phyloP scores from a whole-genome alignment of 352 stramenopile species.

The Phytophthora pisi region DNA sequence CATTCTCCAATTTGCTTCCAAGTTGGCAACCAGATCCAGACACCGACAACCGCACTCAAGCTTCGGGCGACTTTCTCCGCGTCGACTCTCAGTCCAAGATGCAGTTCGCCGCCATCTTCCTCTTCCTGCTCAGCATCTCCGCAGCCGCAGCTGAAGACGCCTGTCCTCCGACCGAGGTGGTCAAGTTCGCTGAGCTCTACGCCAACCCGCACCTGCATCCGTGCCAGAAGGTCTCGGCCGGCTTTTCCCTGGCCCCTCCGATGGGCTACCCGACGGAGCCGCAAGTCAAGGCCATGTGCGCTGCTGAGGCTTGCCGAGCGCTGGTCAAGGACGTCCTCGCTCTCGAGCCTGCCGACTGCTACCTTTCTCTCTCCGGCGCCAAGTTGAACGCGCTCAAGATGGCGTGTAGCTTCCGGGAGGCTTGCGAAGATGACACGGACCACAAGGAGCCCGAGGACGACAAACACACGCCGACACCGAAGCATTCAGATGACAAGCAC shows the following conservation, averaged over 20 bases:
- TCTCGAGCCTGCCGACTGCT: slow-evolving; percentile 30
- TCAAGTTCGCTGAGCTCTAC: slow-evolving; percentile 36
- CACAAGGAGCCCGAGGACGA: slow-evolving; percentile 8
- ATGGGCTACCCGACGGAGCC: slow-evolving; percentile 26
- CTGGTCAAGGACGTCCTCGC: slow-evolving; percentile 31
- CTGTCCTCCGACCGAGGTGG: slow-evolving; percentile 29
- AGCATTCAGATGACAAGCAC: background rate
- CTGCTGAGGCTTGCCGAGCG: slow-evolving; percentile 17
- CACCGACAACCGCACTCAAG: slow-evolving; percentile 7
- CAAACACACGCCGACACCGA: background rate
- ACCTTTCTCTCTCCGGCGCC: slow-evolving; percentile 21
- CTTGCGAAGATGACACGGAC: slow-evolving; percentile 10
- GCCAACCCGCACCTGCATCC: slow-evolving; percentile 33
- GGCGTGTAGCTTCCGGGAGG: slow-evolving; percentile 8
- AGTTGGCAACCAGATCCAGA: slow-evolving; percentile 21
- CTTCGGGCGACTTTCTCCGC: background rate
- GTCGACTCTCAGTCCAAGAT: slow-evolving; percentile 14
- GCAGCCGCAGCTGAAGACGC: slow-evolving; percentile 26
- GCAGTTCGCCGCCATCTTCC: slow-evolving; percentile 15
- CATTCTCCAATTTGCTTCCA: slow-evolving; percentile 40
- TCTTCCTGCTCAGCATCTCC: slow-evolving; percentile 23
- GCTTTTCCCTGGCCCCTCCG: slow-evolving; percentile 29
- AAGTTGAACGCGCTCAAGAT: slow-evolving; percentile 37
- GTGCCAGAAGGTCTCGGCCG: slow-evolving; percentile 31
- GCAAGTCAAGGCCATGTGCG: slow-evolving; percentile 38